Evolutionary conservation across 2,329 filamentous ascomycete species (phyloP), one percentile per base, ranked within the genome.

Genomic region (Colletotrichum siamense): DNA sequence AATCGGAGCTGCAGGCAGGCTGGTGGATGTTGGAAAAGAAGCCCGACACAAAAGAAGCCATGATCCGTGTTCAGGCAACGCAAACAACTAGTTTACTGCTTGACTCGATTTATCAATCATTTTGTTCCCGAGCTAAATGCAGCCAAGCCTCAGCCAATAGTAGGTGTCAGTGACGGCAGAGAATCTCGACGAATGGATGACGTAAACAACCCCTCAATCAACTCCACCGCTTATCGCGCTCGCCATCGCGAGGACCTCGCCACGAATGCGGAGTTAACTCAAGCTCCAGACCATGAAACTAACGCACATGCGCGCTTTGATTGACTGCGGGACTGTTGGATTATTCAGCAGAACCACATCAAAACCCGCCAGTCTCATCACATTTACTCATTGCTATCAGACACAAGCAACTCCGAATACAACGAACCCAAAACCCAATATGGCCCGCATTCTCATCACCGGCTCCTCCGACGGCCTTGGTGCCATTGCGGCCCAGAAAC

Each of bases 391-490:
- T 8, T 62, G 22, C 6, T 12, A 22, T 34, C 61, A 64, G n/a
- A 64, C 22, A 39, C 62, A 44, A 18, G 22, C 22, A 39, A n/a
- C n/a, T 22, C 22, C 22, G 9, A 64, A 18, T 24, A 15, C 4
- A 24, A 64, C 18, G 2, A 61, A 44, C 4, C 8, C 22, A 28
- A 28, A 52, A 15, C 61, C 2, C 59, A 64, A 15, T 16, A 76
- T 76, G 73, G 73, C 70, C 6, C 69, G 73, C 2, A 73, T 76
- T 9, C 30, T 76, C 26, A 91, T 92, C 75, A 92, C 91, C 10
- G 90, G 91, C 62, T 91, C 89, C 26, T 88, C 88, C 15, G 91
- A 92, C 79, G 91, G 90, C 75, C 86, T 92, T 39, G 91, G 91
- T 71, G 86, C 85, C 28, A 83, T 87, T 1, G 87, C 89, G 2